Conservation (phyloP, 768 basidiomycete species). For the Boletus fagicola region DNA sequence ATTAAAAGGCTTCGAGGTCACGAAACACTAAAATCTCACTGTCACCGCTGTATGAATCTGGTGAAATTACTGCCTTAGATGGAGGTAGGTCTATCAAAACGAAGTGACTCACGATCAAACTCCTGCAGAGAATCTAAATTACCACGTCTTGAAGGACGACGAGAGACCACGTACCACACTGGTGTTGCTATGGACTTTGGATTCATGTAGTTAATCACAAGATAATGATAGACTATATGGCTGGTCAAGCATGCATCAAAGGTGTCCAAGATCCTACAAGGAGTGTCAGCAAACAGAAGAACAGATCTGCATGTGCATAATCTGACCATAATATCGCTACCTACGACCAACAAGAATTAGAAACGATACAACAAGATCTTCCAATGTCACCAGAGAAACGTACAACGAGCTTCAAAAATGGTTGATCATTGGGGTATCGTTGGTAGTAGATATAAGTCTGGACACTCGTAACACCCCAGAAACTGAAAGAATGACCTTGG, state of each 20-base stretch:
- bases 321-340: conserved; percentile 18
- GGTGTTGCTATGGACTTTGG: conserved; percentile 41
- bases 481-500: conserved; percentile 29
- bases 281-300: not conserved
- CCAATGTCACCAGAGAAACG: conserved; percentile 5
- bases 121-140: conserved; percentile 35
- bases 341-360: conserved; percentile 39
- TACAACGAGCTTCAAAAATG: conserved; percentile 39
- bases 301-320: too few relatives aligned
- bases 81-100: not conserved
- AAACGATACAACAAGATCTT: conserved; percentile 11
- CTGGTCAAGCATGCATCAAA: conserved; percentile 51
- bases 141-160: not conserved
- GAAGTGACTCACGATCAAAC: conserved; percentile 43
- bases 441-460: conserved; percentile 55
- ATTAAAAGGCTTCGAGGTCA: not conserved
- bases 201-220: conserved; percentile 54
- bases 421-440: conserved; percentile 34
- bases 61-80: not conserved
- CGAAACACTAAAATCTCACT: conserved; percentile 33
- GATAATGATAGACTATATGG: conserved; percentile 58
- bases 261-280: conserved; percentile 46
- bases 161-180: conserved; percentile 41
- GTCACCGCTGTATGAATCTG: conserved; percentile 57
- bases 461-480: conserved; percentile 58